Percentiles rank a stretch among this genome's conserved stretches.
Conservation (phyloP, 768 basidiomycete species). For the Termitomyces sp. region DNA sequence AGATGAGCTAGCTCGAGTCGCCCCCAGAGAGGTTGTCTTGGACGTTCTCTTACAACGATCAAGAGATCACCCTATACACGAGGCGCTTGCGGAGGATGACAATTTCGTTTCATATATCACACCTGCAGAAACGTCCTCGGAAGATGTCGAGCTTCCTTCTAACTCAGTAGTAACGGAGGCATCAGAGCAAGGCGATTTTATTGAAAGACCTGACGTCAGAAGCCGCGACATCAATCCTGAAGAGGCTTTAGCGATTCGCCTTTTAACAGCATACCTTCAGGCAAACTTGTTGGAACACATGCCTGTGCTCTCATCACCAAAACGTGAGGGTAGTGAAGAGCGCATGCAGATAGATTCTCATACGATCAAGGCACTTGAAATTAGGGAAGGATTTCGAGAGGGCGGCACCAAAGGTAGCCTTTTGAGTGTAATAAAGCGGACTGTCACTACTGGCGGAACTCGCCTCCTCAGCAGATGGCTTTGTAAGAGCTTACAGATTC, state of each 20-base stretch:
- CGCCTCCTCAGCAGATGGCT: conserved; percentile 73
- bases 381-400: conserved; percentile 69
- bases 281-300: conserved; percentile 72
- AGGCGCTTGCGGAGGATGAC: conserved; percentile 47
- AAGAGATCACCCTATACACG: conserved; percentile 40
- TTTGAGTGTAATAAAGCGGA: conserved; percentile 69
- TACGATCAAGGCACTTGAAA: conserved; percentile 85
- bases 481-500: conserved; percentile 50
- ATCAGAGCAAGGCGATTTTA: background rate
- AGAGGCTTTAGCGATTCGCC: conserved; percentile 53
- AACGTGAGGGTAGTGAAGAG: conserved; percentile 44
- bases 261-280: conserved; percentile 63
- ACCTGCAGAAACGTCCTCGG: conserved; percentile 5
- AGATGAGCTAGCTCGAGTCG: conserved; percentile 79
- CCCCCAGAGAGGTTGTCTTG: conserved; percentile 80
- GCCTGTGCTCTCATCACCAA: conserved; percentile 57
- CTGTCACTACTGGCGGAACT: conserved; percentile 71
- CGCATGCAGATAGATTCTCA: conserved; percentile 90
- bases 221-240: conserved; percentile 19
- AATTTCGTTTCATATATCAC: conserved; percentile 48
- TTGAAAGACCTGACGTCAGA: background rate
- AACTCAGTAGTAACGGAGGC: background rate
- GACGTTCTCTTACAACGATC: conserved; percentile 30
- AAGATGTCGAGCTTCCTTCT: background rate
- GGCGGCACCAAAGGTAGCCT: conserved; percentile 72